Evolutionary conservation across 2,329 filamentous ascomycete genomes (phyloP).

Genomic region (Trichothecium roseum): DNA sequence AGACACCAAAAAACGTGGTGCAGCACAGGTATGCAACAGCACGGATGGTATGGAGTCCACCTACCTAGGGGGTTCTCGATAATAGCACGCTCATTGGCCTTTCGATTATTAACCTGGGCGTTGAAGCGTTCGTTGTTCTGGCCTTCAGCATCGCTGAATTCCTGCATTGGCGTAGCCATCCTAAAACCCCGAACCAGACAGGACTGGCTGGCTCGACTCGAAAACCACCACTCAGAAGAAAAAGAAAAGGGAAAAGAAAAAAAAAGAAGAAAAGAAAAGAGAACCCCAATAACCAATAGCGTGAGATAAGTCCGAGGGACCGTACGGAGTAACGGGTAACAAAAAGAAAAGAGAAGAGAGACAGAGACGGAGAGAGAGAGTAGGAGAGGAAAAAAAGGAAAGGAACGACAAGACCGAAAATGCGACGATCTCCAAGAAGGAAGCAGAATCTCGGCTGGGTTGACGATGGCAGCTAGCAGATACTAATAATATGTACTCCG

Average conservation of each 20-base stretch:
- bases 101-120: constrained; percentile 15
- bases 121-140: constrained; percentile 8
- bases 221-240: too few relatives aligned
- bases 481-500: too few relatives aligned
- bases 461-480: too few relatives aligned
- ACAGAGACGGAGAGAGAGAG: neutral
- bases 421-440: too few relatives aligned
- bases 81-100: constrained; percentile 20
- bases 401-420: too few relatives aligned
- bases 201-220: neutral
- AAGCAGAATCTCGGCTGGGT: too few relatives aligned
- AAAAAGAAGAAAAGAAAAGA: neutral
- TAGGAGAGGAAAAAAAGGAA: neutral
- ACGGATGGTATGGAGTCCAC: neutral
- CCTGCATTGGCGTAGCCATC: neutral
- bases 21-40: too few relatives aligned
- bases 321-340: too few relatives aligned
- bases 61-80: constrained; percentile 26
- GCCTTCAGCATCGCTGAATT: neutral
- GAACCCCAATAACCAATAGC: too few relatives aligned
- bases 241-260: neutral
- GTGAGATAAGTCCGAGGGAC: too few relatives aligned
- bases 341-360: neutral
- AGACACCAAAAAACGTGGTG: too few relatives aligned
- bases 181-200: too few relatives aligned